Evolutionary conservation across 257 asterid species (phyloP).

Genomic region (Solanum sparsipilum): DNA sequence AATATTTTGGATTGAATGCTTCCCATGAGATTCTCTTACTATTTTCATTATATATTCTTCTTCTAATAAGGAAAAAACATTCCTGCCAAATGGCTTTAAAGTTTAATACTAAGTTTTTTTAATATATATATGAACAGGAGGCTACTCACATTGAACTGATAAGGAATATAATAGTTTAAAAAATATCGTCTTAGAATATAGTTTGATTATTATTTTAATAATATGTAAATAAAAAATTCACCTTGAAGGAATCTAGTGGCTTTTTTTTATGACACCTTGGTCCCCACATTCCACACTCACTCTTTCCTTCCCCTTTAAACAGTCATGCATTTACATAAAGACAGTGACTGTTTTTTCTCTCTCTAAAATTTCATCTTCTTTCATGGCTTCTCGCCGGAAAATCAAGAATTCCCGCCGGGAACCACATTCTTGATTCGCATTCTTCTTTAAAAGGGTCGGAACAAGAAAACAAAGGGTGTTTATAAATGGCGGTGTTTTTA

Average conservation of each 20-base stretch:
- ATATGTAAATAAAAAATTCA: neutral
- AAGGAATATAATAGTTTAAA: neutral
- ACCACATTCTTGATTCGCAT: neutral
- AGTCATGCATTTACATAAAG: neutral
- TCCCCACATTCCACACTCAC: neutral
- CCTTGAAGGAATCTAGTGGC: neutral
- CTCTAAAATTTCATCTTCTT: neutral
- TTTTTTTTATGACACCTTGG: neutral
- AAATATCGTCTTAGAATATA: neutral
- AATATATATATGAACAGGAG: neutral
- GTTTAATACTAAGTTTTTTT: neutral
- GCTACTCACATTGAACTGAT: neutral
- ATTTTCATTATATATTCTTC: neutral
- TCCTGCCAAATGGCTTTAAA: neutral
- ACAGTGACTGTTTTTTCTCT: neutral
- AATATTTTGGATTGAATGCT: neutral
- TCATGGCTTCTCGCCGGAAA: neutral
- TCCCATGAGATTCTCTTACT: neutral
- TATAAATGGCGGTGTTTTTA: neutral
- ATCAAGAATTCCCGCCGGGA: neutral
- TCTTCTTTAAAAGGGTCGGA: neutral
- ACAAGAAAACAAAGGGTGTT: neutral
- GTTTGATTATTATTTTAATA: neutral
- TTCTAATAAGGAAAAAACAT: neutral
- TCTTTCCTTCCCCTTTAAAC: neutral